Base-by-base conservation (phyloP, 768 basidiomycete genomes). In the Lactarius hatsudake region DNA sequence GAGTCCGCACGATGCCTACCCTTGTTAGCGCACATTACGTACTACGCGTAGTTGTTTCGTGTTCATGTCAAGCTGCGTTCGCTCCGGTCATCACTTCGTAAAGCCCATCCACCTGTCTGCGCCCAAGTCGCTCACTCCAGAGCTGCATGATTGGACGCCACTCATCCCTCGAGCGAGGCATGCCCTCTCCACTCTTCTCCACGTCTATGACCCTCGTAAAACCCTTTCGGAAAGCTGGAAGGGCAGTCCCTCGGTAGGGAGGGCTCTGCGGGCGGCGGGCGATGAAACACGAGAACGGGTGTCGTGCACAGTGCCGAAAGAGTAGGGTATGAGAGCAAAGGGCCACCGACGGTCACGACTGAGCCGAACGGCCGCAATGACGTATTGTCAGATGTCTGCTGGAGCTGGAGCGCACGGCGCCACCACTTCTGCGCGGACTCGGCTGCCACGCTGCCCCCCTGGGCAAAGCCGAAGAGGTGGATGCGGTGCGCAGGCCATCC, bases 111-210 rank as follows among this genome's bases (percentile, higher is more conserved):
- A 75, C 73, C 69, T 82, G 81, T 72, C 89, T 83, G 68, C 79
- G 82, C 1, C 77, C 79, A 20, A 95, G 78, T 48, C 77, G 76
- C 73, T 87, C 84, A 71, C 92, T 90, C 93, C 93, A 96, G 76
- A 94, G 94, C 65, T 82, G 79, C 91, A 96, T 94, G 56, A 95
- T 83, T 1, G 87, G 86, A 72, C 86, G 83, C 93, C 92, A 95
- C 72, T 94, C 92, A 13, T 86, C 85, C 71, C 79, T 84, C 34
- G 87, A 87, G 4, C 82, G 78, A 10, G 90, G 92, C 93, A 96
- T 96, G 18, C 87, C 90, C 20, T 80, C 78, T 1, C 78, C 80
- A 5, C 61, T 71, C 63, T 84, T 79, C 64, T 79, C 80, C 9
- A 84, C 80, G 69, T 91, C 88, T 40, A 72, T 75, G 2, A 87